phyloP scores from a whole-genome alignment of 257 asterid species.

The Capsicum rhomboideum region DNA sequence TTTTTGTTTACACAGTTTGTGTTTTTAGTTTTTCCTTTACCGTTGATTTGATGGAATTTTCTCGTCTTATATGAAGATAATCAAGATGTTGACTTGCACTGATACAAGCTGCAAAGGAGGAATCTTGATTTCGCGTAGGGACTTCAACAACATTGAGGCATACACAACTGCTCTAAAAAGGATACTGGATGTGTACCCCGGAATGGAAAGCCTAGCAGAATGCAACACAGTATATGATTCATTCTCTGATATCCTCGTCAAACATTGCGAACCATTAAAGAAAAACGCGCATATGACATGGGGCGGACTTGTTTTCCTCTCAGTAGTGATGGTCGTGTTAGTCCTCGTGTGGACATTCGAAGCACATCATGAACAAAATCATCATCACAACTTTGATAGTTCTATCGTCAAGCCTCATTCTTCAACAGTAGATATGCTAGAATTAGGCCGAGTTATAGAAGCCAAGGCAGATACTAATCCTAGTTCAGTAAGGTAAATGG shows the following conservation, averaged over 20 bases:
- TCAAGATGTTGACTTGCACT: slow-evolving; percentile 50
- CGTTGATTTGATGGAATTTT: background rate
- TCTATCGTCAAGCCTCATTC: slow-evolving; percentile 50
- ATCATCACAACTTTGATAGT: slow-evolving; percentile 15
- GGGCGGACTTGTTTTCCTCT: slow-evolving; percentile 42
- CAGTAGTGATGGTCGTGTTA: slow-evolving; percentile 43
- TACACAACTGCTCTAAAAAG: slow-evolving; percentile 58
- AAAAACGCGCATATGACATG: slow-evolving; percentile 39
- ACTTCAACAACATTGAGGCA: slow-evolving; percentile 32
- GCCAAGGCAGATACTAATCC: background rate
- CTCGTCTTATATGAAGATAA: slow-evolving; percentile 16
- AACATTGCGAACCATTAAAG: slow-evolving; percentile 63
- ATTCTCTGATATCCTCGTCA: slow-evolving; percentile 43
- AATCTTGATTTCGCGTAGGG: slow-evolving; percentile 29
- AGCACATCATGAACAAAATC: slow-evolving; percentile 21
- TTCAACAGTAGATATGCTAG: slow-evolving; percentile 12
- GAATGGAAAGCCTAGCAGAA: slow-evolving; percentile 57
- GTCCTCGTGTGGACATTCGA: slow-evolving; percentile 38
- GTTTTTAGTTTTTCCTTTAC: background rate
- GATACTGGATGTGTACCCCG: slow-evolving; percentile 66
- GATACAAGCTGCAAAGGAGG: slow-evolving; percentile 63
- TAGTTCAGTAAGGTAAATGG: background rate
- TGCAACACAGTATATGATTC: slow-evolving; percentile 55
- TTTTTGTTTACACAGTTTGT: background rate
- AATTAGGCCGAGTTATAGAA: slow-evolving; percentile 20